Conservation (phyloP, 163 green algal species). For the Coccomyxa subellipsoidea region DNA sequence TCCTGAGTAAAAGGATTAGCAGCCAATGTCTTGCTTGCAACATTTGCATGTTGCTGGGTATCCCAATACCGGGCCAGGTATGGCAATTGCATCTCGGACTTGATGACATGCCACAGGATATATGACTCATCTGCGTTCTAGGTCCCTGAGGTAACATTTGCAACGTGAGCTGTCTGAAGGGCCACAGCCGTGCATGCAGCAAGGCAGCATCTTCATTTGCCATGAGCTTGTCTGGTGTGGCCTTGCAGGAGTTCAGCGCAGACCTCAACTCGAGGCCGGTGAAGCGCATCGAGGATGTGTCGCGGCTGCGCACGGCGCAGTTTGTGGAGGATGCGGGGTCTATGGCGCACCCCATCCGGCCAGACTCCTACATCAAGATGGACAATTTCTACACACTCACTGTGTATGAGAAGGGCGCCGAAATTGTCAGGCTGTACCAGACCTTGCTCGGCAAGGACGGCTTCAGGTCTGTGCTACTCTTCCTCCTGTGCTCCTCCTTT, state of each 20-base stretch:
- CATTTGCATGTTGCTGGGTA: too few species aligned
- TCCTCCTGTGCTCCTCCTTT: neutral
- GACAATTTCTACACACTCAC: slow-evolving; percentile 81
- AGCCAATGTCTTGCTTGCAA: too few species aligned
- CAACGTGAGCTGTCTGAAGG: too few species aligned
- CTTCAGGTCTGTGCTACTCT: slow-evolving; percentile 67
- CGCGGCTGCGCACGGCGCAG: slow-evolving; percentile 69
- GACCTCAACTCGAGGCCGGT: slow-evolving; percentile 92
- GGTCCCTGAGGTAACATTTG: too few species aligned
- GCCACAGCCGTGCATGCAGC: too few species aligned
- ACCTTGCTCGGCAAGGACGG: slow-evolving; percentile 91
- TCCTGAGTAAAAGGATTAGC: too few species aligned
- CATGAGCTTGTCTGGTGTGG: too few species aligned
- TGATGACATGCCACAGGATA: too few species aligned
- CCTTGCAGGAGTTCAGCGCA: slow-evolving; percentile 86
- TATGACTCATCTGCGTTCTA: too few species aligned
- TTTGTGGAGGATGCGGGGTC: slow-evolving; percentile 80
- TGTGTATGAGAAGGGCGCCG: slow-evolving; percentile 97
- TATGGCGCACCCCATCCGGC: slow-evolving; percentile 96
- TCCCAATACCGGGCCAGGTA: too few species aligned
- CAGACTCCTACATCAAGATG: slow-evolving; percentile 99
- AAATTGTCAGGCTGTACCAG: slow-evolving; percentile 95
- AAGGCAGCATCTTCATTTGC: too few species aligned
- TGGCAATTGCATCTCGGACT: too few species aligned
- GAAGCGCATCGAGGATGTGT: slow-evolving; percentile 92